Base-by-base conservation (phyloP, 768 basidiomycete species). In the Hericium alpestre region DNA sequence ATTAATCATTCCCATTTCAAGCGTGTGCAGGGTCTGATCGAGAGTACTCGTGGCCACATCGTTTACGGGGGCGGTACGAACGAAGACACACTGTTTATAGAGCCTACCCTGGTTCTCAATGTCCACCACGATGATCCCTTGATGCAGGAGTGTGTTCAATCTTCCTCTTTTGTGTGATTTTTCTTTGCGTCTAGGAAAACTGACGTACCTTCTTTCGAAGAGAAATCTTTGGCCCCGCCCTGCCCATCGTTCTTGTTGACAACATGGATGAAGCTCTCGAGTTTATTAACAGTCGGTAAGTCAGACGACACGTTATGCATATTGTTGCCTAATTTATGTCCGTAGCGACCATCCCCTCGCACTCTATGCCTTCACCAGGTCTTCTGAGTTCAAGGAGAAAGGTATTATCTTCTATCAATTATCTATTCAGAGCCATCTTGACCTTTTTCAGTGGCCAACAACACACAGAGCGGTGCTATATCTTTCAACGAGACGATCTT, bases 181-280 rank as follows among this genome's bases (percentile, higher is more conserved):
- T 25, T 5, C 25, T 3, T 25, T 25, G 9, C 3, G 23, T 48
- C 16, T 38, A 11, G 12, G 20, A 20, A 54, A 47, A 47, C 43
- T 39, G 32, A n/a, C 43, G 43, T 3, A 27, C 50, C 27, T 11
- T 13, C 7, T 5, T 41, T 10, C 46, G 0, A 58, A 90, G 88
- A 58, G 91, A 93, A 63, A 75, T 92, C 38, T 92, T 93, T 64
- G 91, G 89, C 0, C 90, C 91, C 10, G 61, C 93, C 9, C 71
- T 93, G 20, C 84, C 88, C 3, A 74, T 93, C 39, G 71, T 92
- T 0, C 78, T 85, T 0, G 82, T 91, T 20, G 78, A 83, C 15
- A 67, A 76, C 55, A 52, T 87, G 5, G 86, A 90, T 38, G 83
- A 80, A 27, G 90, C 83, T 4, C 81, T 91, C 56, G 75, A 78